Evolutionary conservation across 2,329 filamentous ascomycete genomes (phyloP).

Genomic region (Drechmeria coniospora): DNA sequence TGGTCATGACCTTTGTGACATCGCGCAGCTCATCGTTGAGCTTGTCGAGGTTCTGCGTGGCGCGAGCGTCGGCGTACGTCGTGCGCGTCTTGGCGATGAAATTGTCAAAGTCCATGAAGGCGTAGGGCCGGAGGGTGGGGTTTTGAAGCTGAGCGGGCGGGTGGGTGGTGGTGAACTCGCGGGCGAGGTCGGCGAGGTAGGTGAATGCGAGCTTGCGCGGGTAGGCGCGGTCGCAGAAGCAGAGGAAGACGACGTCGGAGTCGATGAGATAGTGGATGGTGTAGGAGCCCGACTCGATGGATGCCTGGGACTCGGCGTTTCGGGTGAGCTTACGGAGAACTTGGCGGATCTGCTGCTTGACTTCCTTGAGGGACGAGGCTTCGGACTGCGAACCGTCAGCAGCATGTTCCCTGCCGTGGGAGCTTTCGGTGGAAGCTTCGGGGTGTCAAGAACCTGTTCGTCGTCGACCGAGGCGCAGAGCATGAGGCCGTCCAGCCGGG

Average conservation of each 20-base stretch:
- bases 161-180: slow-evolving; percentile 85
- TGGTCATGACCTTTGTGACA: slow-evolving; percentile 98
- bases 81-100: slow-evolving; percentile 89
- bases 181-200: slow-evolving; percentile 82
- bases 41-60: slow-evolving; percentile 83
- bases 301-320: slow-evolving; percentile 80
- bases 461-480: slow-evolving; percentile 92
- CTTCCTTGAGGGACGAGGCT: slow-evolving; percentile 60
- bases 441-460: slow-evolving; percentile 41
- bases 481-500: slow-evolving; percentile 85
- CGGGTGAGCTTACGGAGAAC: slow-evolving; percentile 77
- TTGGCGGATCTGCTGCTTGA: slow-evolving; percentile 83
- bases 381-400: slow-evolving; percentile 44
- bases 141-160: slow-evolving; percentile 55
- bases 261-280: slow-evolving; percentile 84
- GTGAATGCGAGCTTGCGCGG: slow-evolving; percentile 97
- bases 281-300: slow-evolving; percentile 71
- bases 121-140: slow-evolving; percentile 71
- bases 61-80: slow-evolving; percentile 84
- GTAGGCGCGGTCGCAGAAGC: slow-evolving; percentile 86
- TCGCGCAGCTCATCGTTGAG: slow-evolving; percentile 94
- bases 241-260: slow-evolving; percentile 74
- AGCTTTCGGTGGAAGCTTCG: neutral
- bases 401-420: too few species aligned
- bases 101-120: slow-evolving; percentile 95